Percentiles rank a stretch among this genome's conserved stretches.
These are phyloP conservation scores for Blakeslea trispora DNA, from an alignment of 371 early-diverging fungal genomes.

Conservation along the genomic window DNA sequence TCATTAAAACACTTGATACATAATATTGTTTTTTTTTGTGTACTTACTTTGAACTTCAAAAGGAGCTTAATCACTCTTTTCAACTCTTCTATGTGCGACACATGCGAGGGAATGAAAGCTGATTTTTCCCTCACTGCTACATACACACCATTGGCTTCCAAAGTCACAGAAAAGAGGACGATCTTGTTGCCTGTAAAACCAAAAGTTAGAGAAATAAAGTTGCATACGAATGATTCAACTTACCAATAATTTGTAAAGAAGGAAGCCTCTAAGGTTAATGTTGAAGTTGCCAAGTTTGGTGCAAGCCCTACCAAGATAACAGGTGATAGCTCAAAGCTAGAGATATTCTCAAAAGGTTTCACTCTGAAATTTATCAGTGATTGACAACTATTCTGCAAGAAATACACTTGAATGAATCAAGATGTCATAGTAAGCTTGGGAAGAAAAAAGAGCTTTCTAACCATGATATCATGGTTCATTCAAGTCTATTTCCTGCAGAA, in stretches of 20 bases:
- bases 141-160: constrained; percentile 2
- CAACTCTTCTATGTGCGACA: background rate
- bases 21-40: too few relatives aligned
- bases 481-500: too few relatives aligned
- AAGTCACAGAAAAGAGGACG: background rate
- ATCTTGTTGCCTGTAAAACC: background rate
- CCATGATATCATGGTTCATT: too few relatives aligned
- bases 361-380: too few relatives aligned
- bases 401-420: too few relatives aligned
- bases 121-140: background rate
- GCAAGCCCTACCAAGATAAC: background rate
- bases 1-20: too few relatives aligned
- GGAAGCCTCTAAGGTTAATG: background rate
- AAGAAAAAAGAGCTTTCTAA: too few relatives aligned
- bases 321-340: background rate
- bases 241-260: constrained; percentile 1
- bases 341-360: background rate
- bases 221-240: background rate
- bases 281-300: background rate
- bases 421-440: too few relatives aligned
- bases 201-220: constrained; percentile 1
- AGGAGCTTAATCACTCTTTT: background rate
- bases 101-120: background rate
- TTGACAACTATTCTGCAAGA: too few relatives aligned
- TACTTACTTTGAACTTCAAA: constrained; percentile 2